Conservation (phyloP, 1,139 yeast genomes). For the Meyerozyma carpophila region DNA sequence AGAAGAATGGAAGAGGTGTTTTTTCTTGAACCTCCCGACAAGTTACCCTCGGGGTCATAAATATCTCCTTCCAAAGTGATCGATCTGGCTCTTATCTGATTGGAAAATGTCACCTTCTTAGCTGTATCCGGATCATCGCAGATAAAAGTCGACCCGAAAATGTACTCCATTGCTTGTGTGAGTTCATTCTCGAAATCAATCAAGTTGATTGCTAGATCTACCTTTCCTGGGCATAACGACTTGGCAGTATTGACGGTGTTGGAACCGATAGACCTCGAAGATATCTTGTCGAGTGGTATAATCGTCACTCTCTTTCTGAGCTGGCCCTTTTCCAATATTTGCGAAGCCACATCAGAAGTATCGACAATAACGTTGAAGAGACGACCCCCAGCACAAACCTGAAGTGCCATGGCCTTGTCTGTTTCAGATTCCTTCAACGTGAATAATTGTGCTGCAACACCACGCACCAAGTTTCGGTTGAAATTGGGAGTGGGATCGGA, state of each 20-base stretch:
- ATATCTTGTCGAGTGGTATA: slow-evolving; percentile 84
- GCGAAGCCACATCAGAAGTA: slow-evolving; percentile 77
- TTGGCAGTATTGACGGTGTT: slow-evolving; percentile 56
- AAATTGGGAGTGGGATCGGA: slow-evolving; percentile 60
- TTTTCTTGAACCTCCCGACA: slow-evolving; percentile 90
- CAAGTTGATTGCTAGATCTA: slow-evolving; percentile 78
- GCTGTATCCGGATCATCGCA: slow-evolving; percentile 89
- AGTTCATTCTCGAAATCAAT: slow-evolving; percentile 71
- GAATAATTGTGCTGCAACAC: slow-evolving; percentile 86
- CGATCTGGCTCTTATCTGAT: slow-evolving; percentile 73
- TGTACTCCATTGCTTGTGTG: slow-evolving; percentile 79
- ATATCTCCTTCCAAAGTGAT: slow-evolving; percentile 91
- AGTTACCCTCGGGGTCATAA: slow-evolving; percentile 93
- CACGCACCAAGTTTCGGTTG: slow-evolving; percentile 62
- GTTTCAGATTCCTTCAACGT: slow-evolving; percentile 51
- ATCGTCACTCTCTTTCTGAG: slow-evolving; percentile 82
- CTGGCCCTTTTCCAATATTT: slow-evolving; percentile 71
- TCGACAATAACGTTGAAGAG: slow-evolving; percentile 90
- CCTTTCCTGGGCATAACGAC: slow-evolving; percentile 70
- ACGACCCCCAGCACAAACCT: slow-evolving; percentile 91
- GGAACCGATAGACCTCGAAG: slow-evolving; percentile 46
- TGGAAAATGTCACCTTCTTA: slow-evolving; percentile 79
- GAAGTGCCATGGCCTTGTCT: slow-evolving; percentile 76
- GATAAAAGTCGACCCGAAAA: slow-evolving; percentile 82
- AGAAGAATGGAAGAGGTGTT: slow-evolving; percentile 54